These are phyloP conservation scores for Penicillium flavigenum DNA, from an alignment of 495 filamentous ascomycete species.

Conservation along the genomic window DNA sequence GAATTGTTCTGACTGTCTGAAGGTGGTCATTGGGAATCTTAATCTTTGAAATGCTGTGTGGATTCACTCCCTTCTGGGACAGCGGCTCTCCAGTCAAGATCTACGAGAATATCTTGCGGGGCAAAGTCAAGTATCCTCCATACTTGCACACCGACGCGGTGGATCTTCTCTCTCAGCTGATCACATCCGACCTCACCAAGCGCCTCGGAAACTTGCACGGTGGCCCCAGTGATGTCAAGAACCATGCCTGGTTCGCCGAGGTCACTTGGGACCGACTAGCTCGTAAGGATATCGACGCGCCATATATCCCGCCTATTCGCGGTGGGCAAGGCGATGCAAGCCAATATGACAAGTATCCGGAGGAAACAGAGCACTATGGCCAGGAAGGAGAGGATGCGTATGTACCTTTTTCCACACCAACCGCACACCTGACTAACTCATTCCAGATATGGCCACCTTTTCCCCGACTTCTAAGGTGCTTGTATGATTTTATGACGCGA, in stretches of 20 bases:
- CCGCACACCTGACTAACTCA: constrained; percentile 11
- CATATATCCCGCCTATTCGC: constrained; percentile 94
- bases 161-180: constrained; percentile 85
- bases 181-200: constrained; percentile 94
- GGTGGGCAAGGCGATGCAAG: constrained; percentile 92
- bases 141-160: constrained; percentile 95
- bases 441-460: constrained; percentile 65
- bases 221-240: constrained; percentile 91
- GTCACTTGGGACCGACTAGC: constrained; percentile 94
- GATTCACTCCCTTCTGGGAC: constrained; percentile 98
- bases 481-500: constrained; percentile 44
- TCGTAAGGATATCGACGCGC: constrained; percentile 96
- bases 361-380: constrained; percentile 92
- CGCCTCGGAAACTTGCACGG: constrained; percentile 90
- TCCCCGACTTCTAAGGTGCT: constrained; percentile 65
- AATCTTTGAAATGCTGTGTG: constrained; percentile 99
- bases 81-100: constrained; percentile 97
- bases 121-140: constrained; percentile 89
- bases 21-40: constrained; percentile 99
- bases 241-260: constrained; percentile 93
- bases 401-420: constrained; percentile 38
- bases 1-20: constrained; percentile 33
- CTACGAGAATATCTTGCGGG: constrained; percentile 96
- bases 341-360: constrained; percentile 96
- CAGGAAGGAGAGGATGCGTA: constrained; percentile 75